Evolutionary conservation across 1,284 basidiomycete genomes (phyloP), one percentile per base, ranked within the genome.

Genomic region (Entoloma clypeatum): DNA sequence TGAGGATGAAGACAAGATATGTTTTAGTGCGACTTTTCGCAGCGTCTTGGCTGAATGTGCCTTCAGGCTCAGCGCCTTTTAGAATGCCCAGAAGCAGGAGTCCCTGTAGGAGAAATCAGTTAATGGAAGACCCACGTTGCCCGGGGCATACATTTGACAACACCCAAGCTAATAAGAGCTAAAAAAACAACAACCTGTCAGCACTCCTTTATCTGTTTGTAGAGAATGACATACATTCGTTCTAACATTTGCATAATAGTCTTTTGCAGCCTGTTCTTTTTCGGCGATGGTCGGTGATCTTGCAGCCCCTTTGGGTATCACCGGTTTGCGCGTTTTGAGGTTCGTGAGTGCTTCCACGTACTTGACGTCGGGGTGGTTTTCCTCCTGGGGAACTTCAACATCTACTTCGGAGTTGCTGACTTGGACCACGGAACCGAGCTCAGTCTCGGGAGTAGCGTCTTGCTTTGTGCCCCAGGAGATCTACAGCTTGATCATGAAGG

Each of bases 391-490:
- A 53, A 97, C 77, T 51, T 92, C 87, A 42, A 97, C 85, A 55
- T 96, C 91, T 28, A 98, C 91, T 51, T 88, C 81, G 9, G 80
- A 83, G 54, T 86, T 75, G 24, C 74, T 80, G 55, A 88, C 79
- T 56, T 88, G 85, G 17, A 84, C 76, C 34, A 92, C 86, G 2
- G 79, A 78, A 17, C 90, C 91, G 17, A 94, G 78, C 55, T 93
- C 90, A 0, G 76, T 72, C 36, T 84, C 81, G 10, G 77, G 68
- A 32, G 74, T 63, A 17, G 72, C 68, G 56, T 84, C 81, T 73
- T 89, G 87, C 62, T 94, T 94, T 7, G 92, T 94, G 7, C 92
- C 92, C 91, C 91, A 92, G 17, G 86, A 89, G 37, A 89, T 86
- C 82, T 85, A 50, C 3, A 30, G 33, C 31, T n/a, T 28, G 32